A percentile compares a stretch with the other conserved stretches of the same genome.
These are phyloP conservation scores for Eucalyptus cladocalyx DNA, from an alignment of 345 rosid genomes.

Conservation along the genomic window DNA sequence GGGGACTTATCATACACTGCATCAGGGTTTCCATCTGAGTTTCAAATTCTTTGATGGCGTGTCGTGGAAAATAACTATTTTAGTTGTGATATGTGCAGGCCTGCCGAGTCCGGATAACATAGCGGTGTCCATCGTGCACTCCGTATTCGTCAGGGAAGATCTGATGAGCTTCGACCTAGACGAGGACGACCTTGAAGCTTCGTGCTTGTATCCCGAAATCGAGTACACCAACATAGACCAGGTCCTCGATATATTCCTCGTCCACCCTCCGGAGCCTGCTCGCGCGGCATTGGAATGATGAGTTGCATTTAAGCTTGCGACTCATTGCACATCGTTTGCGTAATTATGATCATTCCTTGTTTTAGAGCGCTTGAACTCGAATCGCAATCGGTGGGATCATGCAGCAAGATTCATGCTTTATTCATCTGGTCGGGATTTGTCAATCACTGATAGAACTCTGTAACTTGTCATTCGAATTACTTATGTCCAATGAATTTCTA, in stretches of 20 bases:
- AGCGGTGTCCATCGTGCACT: conserved; percentile 2
- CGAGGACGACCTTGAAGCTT: conserved; percentile 8
- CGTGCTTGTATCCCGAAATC: conserved; percentile 6
- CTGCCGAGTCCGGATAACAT: conserved; percentile 11
- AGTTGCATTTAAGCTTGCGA: neutral
- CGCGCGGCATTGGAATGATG: conserved; percentile 1
- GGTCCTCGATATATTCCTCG: conserved; percentile 16
- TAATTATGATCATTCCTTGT: neutral
- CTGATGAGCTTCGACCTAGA: neutral
- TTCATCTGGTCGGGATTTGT: neutral
- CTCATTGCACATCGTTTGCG: neutral
- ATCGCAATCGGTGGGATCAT: neutral
- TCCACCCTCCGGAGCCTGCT: conserved; percentile 1
- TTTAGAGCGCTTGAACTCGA: neutral
- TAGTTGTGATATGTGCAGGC: neutral
- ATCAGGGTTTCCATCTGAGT: neutral
- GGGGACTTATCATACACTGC: neutral
- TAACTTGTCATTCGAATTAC: no score
- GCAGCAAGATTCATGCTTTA: neutral
- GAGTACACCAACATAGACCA: neutral
- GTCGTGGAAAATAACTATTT: neutral
- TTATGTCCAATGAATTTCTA: no score
- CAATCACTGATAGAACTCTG: neutral
- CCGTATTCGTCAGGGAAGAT: conserved; percentile 1
- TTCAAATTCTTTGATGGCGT: neutral